Evolutionary conservation across 306 rosid species (phyloP).

Genomic region (Bauhinia variegata): DNA sequence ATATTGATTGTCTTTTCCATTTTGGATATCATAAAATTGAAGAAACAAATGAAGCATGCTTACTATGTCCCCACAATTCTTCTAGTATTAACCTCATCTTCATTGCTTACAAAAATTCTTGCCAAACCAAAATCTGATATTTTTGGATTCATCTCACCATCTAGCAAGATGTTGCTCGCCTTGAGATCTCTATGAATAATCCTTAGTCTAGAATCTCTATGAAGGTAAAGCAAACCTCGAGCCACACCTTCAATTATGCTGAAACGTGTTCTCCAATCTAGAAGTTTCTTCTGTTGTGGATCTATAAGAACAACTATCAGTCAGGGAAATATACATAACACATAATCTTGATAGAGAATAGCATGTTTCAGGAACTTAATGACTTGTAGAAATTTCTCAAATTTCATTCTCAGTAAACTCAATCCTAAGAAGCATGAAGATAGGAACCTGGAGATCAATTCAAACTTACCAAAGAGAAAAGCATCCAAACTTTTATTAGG

Average conservation of each 20-base stretch:
- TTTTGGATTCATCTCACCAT: conserved; percentile 29
- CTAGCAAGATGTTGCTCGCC: conserved; percentile 30
- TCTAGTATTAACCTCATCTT: conserved; percentile 18
- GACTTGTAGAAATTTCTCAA: no score
- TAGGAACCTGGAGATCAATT: neutral
- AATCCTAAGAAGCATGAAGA: no score
- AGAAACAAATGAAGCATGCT: neutral
- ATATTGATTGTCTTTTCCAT: no score
- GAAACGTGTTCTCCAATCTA: conserved; percentile 35
- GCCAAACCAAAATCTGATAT: conserved; percentile 38
- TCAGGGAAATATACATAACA: no score
- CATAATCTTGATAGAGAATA: no score
- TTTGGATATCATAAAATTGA: no score
- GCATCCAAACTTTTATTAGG: conserved; percentile 52
- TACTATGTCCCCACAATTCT: conserved; percentile 43
- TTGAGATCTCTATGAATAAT: conserved; percentile 32
- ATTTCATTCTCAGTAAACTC: no score
- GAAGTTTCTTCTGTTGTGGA: neutral
- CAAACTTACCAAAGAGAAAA: conserved; percentile 48
- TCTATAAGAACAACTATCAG: neutral
- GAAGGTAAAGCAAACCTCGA: conserved; percentile 31
- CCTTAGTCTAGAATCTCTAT: conserved; percentile 31
- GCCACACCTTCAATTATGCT: conserved; percentile 34
- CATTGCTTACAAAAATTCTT: conserved; percentile 17
- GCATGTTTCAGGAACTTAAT: no score